Percentiles rank a stretch among this genome's conserved stretches.
Conservation (phyloP, 352 stramenopile genomes). For the Globisporangium radiosum region DNA sequence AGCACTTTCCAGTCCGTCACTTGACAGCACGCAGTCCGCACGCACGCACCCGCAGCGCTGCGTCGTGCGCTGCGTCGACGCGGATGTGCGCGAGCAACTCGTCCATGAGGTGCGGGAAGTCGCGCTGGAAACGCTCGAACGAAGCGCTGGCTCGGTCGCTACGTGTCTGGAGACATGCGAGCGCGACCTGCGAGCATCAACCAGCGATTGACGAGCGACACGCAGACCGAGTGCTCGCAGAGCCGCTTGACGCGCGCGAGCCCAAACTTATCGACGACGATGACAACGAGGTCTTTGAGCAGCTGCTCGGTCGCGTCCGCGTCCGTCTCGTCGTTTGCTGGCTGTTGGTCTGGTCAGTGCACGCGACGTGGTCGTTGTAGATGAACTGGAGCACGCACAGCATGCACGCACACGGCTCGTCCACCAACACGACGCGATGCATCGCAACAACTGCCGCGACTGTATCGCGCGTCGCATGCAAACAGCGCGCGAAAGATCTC, state of each 20-base stretch:
- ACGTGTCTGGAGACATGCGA: constrained; percentile 18
- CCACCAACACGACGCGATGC: constrained; percentile 27
- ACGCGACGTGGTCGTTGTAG: constrained; percentile 44
- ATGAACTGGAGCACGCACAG: constrained; percentile 65
- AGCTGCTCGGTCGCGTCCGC: constrained; percentile 25
- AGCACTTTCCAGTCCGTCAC: no score
- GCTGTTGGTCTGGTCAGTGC: no score
- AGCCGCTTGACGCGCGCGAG: constrained; percentile 63
- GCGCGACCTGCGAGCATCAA: constrained; percentile 1
- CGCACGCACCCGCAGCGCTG: constrained; percentile 22
- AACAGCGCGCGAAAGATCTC: constrained; percentile 63
- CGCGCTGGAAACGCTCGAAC: constrained; percentile 24
- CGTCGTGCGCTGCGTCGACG: constrained; percentile 17
- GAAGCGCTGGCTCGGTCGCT: constrained; percentile 16
- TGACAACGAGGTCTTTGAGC: constrained; percentile 45
- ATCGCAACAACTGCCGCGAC: not conserved
- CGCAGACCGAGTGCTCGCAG: constrained; percentile 39
- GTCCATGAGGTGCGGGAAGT: constrained; percentile 36
- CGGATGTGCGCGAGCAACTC: constrained; percentile 36
- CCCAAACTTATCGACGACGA: constrained; percentile 66
- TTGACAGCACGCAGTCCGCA: no score
- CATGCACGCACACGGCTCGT: constrained; percentile 45
- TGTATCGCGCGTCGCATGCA: constrained; percentile 20
- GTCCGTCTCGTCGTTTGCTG: not conserved
- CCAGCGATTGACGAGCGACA: constrained; percentile 29